Conservation (phyloP, 192 early-diverging fungal genomes). For the Umbelopsis sp. region DNA sequence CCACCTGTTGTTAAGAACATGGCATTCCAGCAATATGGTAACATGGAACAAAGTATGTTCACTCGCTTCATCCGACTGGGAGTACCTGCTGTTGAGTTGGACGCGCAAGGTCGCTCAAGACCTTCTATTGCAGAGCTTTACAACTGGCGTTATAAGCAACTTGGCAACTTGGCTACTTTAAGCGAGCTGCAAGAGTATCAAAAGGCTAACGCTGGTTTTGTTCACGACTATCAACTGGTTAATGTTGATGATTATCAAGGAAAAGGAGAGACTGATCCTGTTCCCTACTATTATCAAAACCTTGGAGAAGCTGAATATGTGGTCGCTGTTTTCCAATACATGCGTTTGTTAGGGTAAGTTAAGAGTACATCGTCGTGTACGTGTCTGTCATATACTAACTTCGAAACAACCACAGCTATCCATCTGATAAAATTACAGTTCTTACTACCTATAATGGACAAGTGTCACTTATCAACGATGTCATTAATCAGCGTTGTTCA, state of each 20-base stretch:
- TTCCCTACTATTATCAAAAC: constrained; percentile 92
- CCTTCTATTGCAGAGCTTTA: constrained; percentile 82
- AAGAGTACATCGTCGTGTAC: neutral
- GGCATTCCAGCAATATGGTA: constrained; percentile 82
- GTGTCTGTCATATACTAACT: neutral
- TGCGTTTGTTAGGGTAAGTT: constrained; percentile 84
- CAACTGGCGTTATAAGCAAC: constrained; percentile 77
- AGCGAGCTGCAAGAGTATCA: constrained; percentile 54
- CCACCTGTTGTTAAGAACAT: constrained; percentile 94
- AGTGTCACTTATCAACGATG: constrained; percentile 88
- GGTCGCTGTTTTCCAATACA: constrained; percentile 94
- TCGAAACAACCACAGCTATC: constrained; percentile 62
- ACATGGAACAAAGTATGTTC: constrained; percentile 97
- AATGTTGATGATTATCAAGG: constrained; percentile 79
- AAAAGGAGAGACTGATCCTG: constrained; percentile 86
- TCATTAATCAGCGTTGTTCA: constrained; percentile 79
- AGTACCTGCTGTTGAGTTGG: constrained; percentile 89
- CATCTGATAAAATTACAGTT: constrained; percentile 86
- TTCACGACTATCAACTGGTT: constrained; percentile 86
- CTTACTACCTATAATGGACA: constrained; percentile 99
- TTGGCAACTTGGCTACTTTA: constrained; percentile 69
- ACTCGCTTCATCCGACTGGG: constrained; percentile 88
- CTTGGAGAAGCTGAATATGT: constrained; percentile 97
- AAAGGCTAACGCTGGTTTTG: constrained; percentile 84
- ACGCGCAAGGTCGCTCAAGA: constrained; percentile 87